A percentile compares a stretch with the other conserved stretches of the same genome.
Conservation (phyloP, 2,329 filamentous ascomycete genomes). For the Fusarium humuli region DNA sequence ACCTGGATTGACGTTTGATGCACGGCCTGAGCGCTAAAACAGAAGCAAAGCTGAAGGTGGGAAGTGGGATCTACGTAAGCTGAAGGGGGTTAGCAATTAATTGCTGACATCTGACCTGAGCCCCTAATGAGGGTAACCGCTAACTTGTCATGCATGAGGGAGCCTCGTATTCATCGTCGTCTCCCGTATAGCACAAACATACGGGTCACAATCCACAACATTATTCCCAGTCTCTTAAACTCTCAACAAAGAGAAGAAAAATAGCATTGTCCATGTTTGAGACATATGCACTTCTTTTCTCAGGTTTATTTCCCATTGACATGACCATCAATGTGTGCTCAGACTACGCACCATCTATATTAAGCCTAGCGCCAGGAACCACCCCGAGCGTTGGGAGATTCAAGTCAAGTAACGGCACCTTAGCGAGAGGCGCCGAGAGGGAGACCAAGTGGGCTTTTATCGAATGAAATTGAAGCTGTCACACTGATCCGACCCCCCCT, state of each 20-base stretch:
- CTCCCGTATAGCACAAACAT: background rate
- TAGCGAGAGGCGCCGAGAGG: background rate
- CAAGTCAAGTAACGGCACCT: background rate
- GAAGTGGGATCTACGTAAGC: background rate
- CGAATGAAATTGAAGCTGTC: background rate
- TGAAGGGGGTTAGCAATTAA: background rate
- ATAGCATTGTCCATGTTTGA: background rate
- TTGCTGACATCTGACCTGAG: background rate
- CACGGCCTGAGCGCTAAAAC: slow-evolving; percentile 6
- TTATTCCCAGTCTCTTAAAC: too few relatives aligned
- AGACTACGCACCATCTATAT: slow-evolving; percentile 1
- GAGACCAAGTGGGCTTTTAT: background rate
- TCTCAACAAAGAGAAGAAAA: too few relatives aligned
- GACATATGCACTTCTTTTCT: background rate
- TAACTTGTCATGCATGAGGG: slow-evolving; percentile 10
- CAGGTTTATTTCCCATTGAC: background rate
- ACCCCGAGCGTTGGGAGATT: background rate
- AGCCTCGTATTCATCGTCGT: slow-evolving; percentile 6
- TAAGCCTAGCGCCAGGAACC: slow-evolving; percentile 12
- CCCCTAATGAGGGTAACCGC: background rate
- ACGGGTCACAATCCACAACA: background rate
- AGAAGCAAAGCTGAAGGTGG: background rate
- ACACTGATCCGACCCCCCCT: background rate
- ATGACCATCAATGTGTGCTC: background rate
- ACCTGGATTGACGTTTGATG: slow-evolving; percentile 2